Evolutionary conservation across 768 basidiomycete species (phyloP).

Genomic region (Termitomyces sp.): DNA sequence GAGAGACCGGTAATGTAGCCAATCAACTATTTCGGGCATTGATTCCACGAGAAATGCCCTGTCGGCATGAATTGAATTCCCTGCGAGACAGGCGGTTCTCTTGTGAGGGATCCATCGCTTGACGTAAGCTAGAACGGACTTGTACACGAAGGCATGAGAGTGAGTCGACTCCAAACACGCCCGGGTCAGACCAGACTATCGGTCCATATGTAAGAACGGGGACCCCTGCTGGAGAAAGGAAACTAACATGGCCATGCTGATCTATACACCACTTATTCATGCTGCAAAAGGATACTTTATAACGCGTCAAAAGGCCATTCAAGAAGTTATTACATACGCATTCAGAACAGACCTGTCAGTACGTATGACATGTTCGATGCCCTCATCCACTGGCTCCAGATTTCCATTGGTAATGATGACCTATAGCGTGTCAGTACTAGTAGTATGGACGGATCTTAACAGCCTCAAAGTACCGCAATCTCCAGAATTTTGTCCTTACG

Average conservation of each 20-base stretch:
- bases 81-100: slow-evolving; percentile 68
- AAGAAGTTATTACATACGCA: slow-evolving; percentile 37
- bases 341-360: slow-evolving; percentile 69
- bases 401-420: slow-evolving; percentile 88
- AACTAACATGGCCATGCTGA: slow-evolving; percentile 68
- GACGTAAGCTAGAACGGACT: slow-evolving; percentile 68
- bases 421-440: slow-evolving; percentile 24
- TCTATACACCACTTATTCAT: slow-evolving; percentile 88
- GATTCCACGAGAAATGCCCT: slow-evolving; percentile 62
- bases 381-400: slow-evolving; percentile 74
- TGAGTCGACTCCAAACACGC: slow-evolving; percentile 73
- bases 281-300: slow-evolving; percentile 28
- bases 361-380: slow-evolving; percentile 69
- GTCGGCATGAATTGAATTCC: slow-evolving; percentile 85
- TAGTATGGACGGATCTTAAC: not conserved
- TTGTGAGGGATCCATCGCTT: slow-evolving; percentile 76
- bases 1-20: slow-evolving; percentile 73
- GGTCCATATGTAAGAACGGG: not conserved
- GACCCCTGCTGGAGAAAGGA: not conserved
- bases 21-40: slow-evolving; percentile 78
- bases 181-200: slow-evolving; percentile 74
- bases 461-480: slow-evolving; percentile 50
- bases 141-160: slow-evolving; percentile 51
- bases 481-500: slow-evolving; percentile 70
- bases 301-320: not conserved